Conservation (phyloP, 106 monocot species). For the Dioscorea zingiberensis region DNA sequence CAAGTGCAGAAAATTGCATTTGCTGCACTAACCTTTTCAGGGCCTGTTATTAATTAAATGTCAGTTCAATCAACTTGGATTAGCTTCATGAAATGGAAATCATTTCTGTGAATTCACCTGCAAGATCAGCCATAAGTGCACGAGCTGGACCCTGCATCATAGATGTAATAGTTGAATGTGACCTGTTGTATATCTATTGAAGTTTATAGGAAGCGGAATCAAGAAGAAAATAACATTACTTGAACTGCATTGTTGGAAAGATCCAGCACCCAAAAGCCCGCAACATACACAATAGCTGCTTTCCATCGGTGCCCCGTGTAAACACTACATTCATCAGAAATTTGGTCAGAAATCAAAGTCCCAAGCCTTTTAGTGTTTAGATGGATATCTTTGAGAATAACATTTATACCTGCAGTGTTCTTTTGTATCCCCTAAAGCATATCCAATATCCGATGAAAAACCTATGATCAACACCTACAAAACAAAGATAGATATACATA, state of each 20-base stretch:
- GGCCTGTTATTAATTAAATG: constrained; percentile 13
- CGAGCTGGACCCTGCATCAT: constrained; percentile 44
- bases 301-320: constrained; percentile 49
- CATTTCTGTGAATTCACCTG: constrained; percentile 16
- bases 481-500: neutral
- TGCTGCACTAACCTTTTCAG: constrained; percentile 26
- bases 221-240: constrained; percentile 13
- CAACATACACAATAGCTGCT: constrained; percentile 54
- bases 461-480: constrained; percentile 49
- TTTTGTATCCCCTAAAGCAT: constrained; percentile 48
- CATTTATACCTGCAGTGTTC: constrained; percentile 52
- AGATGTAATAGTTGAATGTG: neutral
- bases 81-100: too few species aligned
- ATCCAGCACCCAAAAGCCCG: constrained; percentile 70
- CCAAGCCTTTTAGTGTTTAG: neutral
- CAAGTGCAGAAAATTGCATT: constrained; percentile 54
- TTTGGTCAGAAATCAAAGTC: neutral
- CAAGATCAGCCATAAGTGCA: constrained; percentile 53
- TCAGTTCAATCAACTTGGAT: too few species aligned
- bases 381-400: neutral
- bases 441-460: constrained; percentile 65
- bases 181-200: too few species aligned
- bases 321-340: constrained; percentile 15
- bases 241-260: constrained; percentile 74
- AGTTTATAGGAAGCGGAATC: neutral